Conservation (phyloP, 257 asterid genomes). For the Cordia subcordata region DNA sequence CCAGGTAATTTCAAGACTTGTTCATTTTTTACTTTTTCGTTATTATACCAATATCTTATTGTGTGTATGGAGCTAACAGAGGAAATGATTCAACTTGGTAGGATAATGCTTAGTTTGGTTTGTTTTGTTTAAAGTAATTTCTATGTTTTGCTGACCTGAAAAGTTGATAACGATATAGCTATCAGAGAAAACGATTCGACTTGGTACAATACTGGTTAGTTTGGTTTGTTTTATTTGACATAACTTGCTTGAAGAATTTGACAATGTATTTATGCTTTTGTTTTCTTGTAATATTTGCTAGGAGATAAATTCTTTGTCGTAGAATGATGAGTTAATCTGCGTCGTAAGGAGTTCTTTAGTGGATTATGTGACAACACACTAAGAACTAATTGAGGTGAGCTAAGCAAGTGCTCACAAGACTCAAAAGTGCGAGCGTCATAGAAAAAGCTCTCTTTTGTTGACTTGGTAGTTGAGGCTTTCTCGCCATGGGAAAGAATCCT, state of each 20-base stretch:
- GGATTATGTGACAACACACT: background rate
- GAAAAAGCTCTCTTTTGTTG: slow-evolving; percentile 8
- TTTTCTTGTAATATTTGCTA: no score
- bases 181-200: no score
- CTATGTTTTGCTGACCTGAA: no score
- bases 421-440: slow-evolving; percentile 4
- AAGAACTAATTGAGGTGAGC: slow-evolving; percentile 2
- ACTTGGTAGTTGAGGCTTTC: background rate
- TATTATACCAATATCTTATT: background rate
- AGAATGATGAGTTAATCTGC: no score
- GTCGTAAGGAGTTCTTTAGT: background rate
- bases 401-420: slow-evolving; percentile 9
- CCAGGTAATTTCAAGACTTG: background rate
- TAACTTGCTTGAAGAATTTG: no score
- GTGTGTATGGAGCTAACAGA: no score
- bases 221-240: no score
- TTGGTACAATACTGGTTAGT: no score
- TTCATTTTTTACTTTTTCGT: background rate
- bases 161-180: no score
- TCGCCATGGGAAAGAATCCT: background rate
- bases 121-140: background rate
- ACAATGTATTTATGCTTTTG: no score
- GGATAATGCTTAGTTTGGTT: background rate
- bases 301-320: no score
- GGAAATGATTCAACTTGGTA: no score